phyloP scores from a whole-genome alignment of 2,329 filamentous ascomycete species.

The Calonectria leucothoes region DNA sequence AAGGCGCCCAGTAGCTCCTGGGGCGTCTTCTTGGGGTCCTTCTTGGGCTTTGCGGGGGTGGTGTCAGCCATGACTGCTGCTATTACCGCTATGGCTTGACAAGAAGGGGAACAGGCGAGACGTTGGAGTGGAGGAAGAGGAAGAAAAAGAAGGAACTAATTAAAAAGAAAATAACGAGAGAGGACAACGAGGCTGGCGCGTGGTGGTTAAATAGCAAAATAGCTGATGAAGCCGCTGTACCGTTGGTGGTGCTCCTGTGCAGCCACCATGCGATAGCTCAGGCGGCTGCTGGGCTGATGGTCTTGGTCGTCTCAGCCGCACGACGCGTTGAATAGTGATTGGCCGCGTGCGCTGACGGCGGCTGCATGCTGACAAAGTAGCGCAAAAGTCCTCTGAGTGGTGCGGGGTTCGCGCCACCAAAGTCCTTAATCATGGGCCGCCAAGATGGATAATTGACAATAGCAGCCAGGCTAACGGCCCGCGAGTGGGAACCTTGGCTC shows the following conservation, averaged over 20 bases:
- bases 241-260: neutral
- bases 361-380: neutral
- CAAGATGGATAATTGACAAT: neutral
- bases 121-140: neutral
- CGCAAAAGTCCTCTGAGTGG: neutral
- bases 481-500: neutral
- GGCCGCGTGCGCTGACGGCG: neutral
- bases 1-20: slow-evolving; percentile 55
- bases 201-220: neutral
- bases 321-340: neutral
- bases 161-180: too few species aligned
- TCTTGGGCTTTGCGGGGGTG: neutral
- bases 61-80: neutral
- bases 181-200: neutral
- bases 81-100: neutral
- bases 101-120: neutral
- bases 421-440: neutral
- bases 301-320: neutral
- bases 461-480: neutral
- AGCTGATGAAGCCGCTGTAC: neutral
- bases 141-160: neutral
- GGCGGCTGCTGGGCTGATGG: neutral
- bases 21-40: slow-evolving; percentile 37
- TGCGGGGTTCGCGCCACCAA: neutral
- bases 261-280: neutral